A percentile compares a stretch with the other conserved stretches of the same genome.
Evolutionary conservation across 192 early-diverging fungal genomes (phyloP).

Genomic region (Anaeromyces robustus): DNA sequence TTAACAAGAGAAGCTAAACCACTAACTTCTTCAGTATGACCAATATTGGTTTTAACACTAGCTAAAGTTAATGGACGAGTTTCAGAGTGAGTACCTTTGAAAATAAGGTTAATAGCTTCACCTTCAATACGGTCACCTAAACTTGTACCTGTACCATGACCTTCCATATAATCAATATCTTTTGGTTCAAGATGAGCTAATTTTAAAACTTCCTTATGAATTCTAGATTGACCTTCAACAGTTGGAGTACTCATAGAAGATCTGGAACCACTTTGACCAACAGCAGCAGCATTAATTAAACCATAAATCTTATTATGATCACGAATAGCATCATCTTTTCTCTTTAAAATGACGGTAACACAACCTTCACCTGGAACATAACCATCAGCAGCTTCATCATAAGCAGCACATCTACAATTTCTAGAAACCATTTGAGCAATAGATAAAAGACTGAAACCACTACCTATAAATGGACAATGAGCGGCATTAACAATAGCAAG

Average conservation of each 20-base stretch:
- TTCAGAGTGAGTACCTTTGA: constrained; percentile 3
- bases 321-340: constrained; percentile 8
- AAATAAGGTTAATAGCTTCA: constrained; percentile 10
- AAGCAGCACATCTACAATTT: constrained; percentile 12
- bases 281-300: constrained; percentile 11
- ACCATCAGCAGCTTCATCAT: constrained; percentile 17
- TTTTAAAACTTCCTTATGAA: not conserved
- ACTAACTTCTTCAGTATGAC: constrained; percentile 9
- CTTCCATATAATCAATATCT: constrained; percentile 14
- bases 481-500: constrained; percentile 15
- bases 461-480: constrained; percentile 9
- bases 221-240: not conserved
- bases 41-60: constrained; percentile 16
- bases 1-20: constrained; percentile 11
- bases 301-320: constrained; percentile 16
- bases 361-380: constrained; percentile 19
- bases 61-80: not conserved
- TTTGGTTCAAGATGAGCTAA: constrained; percentile 5
- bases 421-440: constrained; percentile 4
- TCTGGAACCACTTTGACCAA: constrained; percentile 15
- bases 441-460: constrained; percentile 3
- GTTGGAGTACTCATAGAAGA: not conserved
- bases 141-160: constrained; percentile 13
- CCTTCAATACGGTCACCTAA: constrained; percentile 19
- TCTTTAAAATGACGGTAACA: constrained; percentile 13